These are phyloP conservation scores for Rhododendron henanense DNA, from an alignment of 148 eudicot species.

Conservation along the genomic window DNA sequence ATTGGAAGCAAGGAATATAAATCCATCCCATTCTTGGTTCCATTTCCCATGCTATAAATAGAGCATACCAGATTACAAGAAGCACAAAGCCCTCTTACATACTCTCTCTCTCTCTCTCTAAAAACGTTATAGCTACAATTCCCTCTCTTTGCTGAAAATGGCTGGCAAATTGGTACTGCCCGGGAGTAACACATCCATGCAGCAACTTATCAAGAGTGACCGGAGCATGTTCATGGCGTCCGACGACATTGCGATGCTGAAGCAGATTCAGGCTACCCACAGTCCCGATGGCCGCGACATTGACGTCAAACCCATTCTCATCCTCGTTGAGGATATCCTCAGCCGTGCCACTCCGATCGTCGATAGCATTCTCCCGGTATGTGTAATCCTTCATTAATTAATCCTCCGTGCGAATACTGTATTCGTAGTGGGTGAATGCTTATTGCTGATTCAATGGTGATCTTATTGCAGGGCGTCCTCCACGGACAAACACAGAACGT, in stretches of 20 bases:
- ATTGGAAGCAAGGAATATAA: neutral
- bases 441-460: neutral
- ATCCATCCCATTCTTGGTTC: neutral
- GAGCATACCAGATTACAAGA: neutral
- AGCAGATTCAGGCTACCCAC: constrained; percentile 31
- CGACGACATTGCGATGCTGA: constrained; percentile 23
- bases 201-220: constrained; percentile 21
- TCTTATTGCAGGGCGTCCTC: constrained; percentile 16
- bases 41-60: neutral
- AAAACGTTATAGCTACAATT: no score
- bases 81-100: neutral
- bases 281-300: constrained; percentile 25
- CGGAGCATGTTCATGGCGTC: constrained; percentile 17
- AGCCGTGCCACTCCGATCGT: constrained; percentile 12
- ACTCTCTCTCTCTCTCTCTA: neutral
- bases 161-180: neutral
- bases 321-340: constrained; percentile 29
- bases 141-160: neutral
- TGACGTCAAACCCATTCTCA: constrained; percentile 21
- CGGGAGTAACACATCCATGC: neutral
- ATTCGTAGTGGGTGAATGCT: neutral
- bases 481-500: neutral
- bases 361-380: constrained; percentile 5
- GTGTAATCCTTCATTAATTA: neutral
- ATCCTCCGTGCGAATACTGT: neutral